Evolutionary conservation across 2,329 filamentous ascomycete genomes (phyloP), one percentile per base, ranked within the genome.

Genomic region (Colletotrichum godetiae): DNA sequence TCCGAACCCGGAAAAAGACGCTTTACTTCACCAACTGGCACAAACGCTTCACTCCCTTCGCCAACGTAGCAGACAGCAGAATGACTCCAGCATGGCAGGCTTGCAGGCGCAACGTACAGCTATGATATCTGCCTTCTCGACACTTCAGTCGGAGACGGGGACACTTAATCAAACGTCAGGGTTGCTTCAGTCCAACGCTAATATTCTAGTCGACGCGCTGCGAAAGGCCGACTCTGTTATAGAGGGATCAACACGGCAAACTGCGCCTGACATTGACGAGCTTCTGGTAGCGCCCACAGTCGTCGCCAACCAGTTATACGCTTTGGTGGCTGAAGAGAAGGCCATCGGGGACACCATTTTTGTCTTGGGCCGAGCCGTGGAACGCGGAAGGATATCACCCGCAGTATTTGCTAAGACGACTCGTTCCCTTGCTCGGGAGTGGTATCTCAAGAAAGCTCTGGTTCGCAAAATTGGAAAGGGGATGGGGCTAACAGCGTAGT

Each of bases 1-100:
- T 0, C 95, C 95, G 0, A 99, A 99, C 78, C 97, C 97, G 0
- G 95, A 98, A 83, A 98, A 98, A 81, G 95, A 98, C 81, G 92
- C 93, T 24, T 89, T 98, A 19, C 88, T 98, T 3, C 89, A 89
- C 66, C 93, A 95, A 57, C 89, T 98, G 35, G 95, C 92, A 46
- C 86, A 89, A 68, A 90, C 92, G 0, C 86, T 98, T 3, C 87
- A 91, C 67, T 85, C 89, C 52, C 92, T 94, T 75, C 91, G 95
- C 19, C 90, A 92, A 74, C 88, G 89, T 60, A 92, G 91, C 66
- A 89, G 93, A 59, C 83, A 89, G 31, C 93, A 97, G 78, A 95
- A 95, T 76, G 88, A 91, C 22, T 88, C 92, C 15, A 94, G 93
- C 24, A 87, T 98, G 42, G 88, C 91, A 0, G 93, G 95, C 0